Conservation (phyloP, 164 flowering plant species). For the Echeveria elegans region DNA sequence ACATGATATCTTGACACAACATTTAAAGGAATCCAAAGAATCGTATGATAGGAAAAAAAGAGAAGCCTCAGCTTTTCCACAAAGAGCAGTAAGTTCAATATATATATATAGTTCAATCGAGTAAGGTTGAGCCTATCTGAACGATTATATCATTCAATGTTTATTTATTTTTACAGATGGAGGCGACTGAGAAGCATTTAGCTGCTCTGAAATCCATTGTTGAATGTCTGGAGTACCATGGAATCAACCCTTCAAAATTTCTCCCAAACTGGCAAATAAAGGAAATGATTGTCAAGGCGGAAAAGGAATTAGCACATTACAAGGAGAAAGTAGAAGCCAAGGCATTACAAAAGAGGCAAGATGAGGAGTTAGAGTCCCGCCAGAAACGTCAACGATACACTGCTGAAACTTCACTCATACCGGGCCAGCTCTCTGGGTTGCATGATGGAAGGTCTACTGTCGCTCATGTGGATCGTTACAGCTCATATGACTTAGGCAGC, state of each 20-base stretch:
- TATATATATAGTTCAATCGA: not conserved
- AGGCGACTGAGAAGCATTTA: conserved; percentile 31
- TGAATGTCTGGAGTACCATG: conserved; percentile 30
- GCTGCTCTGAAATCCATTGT: conserved; percentile 27
- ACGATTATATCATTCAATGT: not conserved
- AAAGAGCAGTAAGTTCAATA: conserved; percentile 19
- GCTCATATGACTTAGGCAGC: not conserved
- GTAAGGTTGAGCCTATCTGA: not conserved
- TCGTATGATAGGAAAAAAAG: conserved; percentile 20
- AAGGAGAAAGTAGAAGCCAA: conserved; percentile 18
- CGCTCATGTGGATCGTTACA: not conserved
- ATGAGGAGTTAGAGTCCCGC: conserved; percentile 18
- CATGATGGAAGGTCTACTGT: conserved; percentile 3
- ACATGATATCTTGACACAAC: conserved; percentile 23
- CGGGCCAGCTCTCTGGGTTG: not conserved
- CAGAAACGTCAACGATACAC: conserved; percentile 3
- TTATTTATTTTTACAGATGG: conserved; percentile 30
- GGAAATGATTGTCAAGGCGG: conserved; percentile 27
- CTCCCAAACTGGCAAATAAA: conserved; percentile 27
- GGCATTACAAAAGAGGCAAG: conserved; percentile 24
- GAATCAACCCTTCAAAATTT: conserved; percentile 24
- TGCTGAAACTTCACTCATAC: not conserved
- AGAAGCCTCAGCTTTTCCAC: conserved; percentile 19
- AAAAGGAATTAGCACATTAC: conserved; percentile 25
- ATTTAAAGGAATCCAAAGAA: conserved; percentile 24